These are phyloP conservation scores for Pseudogymnoascus destructans DNA, from an alignment of 2,329 filamentous ascomycete species.

Conservation along the genomic window DNA sequence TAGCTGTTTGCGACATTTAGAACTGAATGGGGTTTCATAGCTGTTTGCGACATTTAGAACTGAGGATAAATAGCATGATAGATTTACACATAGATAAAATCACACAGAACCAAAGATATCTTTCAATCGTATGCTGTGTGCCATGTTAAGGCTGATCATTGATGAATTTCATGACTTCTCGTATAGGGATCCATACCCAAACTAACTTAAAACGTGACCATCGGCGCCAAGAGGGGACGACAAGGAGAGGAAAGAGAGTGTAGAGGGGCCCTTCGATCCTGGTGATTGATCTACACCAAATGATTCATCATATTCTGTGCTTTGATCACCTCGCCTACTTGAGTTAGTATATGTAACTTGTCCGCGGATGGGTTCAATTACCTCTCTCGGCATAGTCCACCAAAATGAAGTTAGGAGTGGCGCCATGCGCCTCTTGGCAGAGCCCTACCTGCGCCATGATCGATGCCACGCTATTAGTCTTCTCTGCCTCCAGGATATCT, in stretches of 20 bases:
- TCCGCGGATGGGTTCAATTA: slow-evolving; percentile 5
- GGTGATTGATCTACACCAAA: not conserved
- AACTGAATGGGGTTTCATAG: not conserved
- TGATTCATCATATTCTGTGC: slow-evolving; percentile 23
- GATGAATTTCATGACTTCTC: not conserved
- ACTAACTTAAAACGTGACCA: not conserved
- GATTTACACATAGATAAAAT: not conserved
- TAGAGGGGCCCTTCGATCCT: not conserved
- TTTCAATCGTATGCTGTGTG: not conserved
- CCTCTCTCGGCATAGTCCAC: slow-evolving; percentile 45
- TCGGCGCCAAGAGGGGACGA: not conserved
- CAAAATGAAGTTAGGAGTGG: slow-evolving; percentile 39
- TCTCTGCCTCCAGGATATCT: slow-evolving; percentile 33
- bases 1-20: not conserved
- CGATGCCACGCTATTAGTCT: slow-evolving; percentile 36
- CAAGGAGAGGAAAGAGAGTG: not conserved
- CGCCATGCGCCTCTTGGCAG: slow-evolving; percentile 33
- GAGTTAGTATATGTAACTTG: not conserved
- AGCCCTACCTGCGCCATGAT: slow-evolving; percentile 37
- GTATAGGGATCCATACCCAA: not conserved
- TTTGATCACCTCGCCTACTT: slow-evolving; percentile 21
- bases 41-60: not conserved
- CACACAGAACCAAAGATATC: not conserved
- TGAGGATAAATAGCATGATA: not conserved
- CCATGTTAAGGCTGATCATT: not conserved